A percentile compares a stretch with the other conserved stretches of the same genome.
Evolutionary conservation across 495 filamentous ascomycete species (phyloP).

Genomic region (Aspergillus sclerotioniger): DNA sequence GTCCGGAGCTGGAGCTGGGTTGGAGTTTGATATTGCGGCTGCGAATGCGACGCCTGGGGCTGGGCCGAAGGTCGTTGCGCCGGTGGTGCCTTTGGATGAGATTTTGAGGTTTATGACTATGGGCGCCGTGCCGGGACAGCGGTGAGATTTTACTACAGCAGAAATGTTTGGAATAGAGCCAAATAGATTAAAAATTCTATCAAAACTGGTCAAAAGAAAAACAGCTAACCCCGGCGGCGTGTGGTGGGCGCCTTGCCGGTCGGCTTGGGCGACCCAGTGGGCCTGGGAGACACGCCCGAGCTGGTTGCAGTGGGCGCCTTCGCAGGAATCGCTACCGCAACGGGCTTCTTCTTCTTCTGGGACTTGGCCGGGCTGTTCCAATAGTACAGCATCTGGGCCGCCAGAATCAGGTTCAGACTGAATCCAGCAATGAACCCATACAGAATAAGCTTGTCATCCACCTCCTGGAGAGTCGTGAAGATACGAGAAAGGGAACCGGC

Average conservation of each 20-base stretch:
- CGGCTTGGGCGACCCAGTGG: constrained; percentile 25
- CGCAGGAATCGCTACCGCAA: constrained; percentile 22
- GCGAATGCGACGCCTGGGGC: constrained; percentile 10
- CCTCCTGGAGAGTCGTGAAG: constrained; percentile 95
- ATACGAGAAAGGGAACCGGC: constrained; percentile 86
- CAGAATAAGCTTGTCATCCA: constrained; percentile 90
- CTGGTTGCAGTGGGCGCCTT: constrained; percentile 24
- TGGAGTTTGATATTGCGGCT: constrained; percentile 46
- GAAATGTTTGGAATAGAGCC: not conserved
- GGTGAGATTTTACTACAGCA: constrained; percentile 16
- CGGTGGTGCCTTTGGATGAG: constrained; percentile 45
- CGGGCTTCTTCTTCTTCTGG: constrained; percentile 40
- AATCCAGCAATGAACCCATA: constrained; percentile 91
- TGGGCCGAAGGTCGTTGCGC: constrained; percentile 31
- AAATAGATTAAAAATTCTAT: constrained; percentile 14
- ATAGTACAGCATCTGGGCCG: constrained; percentile 91
- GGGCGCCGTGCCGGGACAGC: constrained; percentile 39
- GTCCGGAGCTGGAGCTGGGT: constrained; percentile 27
- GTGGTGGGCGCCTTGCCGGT: constrained; percentile 45
- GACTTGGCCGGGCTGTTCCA: constrained; percentile 69
- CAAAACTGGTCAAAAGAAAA: constrained; percentile 13
- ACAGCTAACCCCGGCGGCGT: constrained; percentile 46
- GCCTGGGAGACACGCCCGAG: constrained; percentile 34
- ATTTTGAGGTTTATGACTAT: constrained; percentile 57
- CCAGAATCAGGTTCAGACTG: constrained; percentile 79